Base-by-base conservation (phyloP, 2,329 filamentous ascomycete genomes). In the Cucurbitaria berberidis region DNA sequence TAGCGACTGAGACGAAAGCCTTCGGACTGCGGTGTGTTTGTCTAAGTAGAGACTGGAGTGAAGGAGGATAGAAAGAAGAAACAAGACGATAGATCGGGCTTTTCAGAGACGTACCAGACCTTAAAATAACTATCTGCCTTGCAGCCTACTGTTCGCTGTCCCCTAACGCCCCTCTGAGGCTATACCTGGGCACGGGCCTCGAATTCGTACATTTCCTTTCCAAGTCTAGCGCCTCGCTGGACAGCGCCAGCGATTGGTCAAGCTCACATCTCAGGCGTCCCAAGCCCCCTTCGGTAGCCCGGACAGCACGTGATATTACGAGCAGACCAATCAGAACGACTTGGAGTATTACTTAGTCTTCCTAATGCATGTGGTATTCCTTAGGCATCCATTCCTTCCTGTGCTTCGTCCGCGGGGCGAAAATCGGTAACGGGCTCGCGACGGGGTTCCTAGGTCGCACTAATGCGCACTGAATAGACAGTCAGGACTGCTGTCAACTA, bases 191-290 rank as follows among this genome's bases (percentile, higher is more conserved):
- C 40, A 42, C 48, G 39, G 45, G 18, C 40, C 47, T 16, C 5
- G 16, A 18, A 15, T 39, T 61, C 57, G 51, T 63, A 53, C 48
- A 59, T 60, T 65, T 29, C 60, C 48, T 52, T 21, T 59, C 57
- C 15, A 19, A 44, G 24, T 29, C 24, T 57, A 55, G 55, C 48
- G 51, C 40, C 34, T 39, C 27, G 49, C 50, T 45, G 43, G 11
- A 22, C 15, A 1, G 19, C 2, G 11, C 9, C 19, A 39, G 8
- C 18, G 49, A 51, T 59, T 62, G 56, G 59, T 30, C 30, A 18
- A 6, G 5, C 15, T 1, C 21, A 11, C 8, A 2, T 13, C 22
- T 36, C 5, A 49, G 45, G 51, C 40, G 39, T 36, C 51, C 45
- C 21, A 15, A 27, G 27, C 29, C 11, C 45, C 45, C 13, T 13